Conservation (phyloP, 768 basidiomycete genomes). For the Amanita brunnescens region DNA sequence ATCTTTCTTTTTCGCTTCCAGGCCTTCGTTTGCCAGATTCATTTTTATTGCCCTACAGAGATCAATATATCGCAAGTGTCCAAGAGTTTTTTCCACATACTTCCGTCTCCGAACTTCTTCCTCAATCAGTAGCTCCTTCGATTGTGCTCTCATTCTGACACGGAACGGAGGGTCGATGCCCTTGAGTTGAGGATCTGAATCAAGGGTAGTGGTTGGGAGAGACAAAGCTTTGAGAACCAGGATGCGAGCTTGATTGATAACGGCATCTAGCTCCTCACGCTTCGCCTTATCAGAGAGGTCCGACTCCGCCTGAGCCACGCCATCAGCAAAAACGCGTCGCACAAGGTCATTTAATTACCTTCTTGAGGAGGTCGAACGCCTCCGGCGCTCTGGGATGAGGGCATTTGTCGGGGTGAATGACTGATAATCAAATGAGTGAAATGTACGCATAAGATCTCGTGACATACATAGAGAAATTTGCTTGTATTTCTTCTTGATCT, state of each 20-base stretch:
- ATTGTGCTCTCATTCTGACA: conserved; percentile 55
- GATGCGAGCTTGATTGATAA: conserved; percentile 66
- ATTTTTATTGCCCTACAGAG: conserved; percentile 71
- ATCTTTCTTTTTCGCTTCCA: conserved; percentile 90
- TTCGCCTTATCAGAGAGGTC: conserved; percentile 74
- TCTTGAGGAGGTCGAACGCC: conserved; percentile 90
- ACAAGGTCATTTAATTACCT: conserved; percentile 37
- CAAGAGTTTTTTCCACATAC: conserved; percentile 41
- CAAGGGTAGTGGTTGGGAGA: conserved; percentile 50
- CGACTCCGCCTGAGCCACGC: conserved; percentile 57
- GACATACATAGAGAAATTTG: conserved; percentile 77
- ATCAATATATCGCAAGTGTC: background rate
- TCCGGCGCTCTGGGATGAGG: conserved; percentile 81
- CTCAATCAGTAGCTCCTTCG: conserved; percentile 82
- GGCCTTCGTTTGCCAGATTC: conserved; percentile 85
- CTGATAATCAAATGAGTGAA: conserved; percentile 27
- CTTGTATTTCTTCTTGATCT: conserved; percentile 83
- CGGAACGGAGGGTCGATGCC: conserved; percentile 57
- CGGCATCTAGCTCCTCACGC: conserved; percentile 74
- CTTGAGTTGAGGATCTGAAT: conserved; percentile 50
- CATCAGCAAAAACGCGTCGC: background rate
- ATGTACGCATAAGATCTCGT: background rate
- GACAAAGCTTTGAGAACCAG: conserved; percentile 54
- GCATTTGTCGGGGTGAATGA: conserved; percentile 99
- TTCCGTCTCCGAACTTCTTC: conserved; percentile 82